Evolutionary conservation across 2,329 filamentous ascomycete genomes (phyloP).

Genomic region (Bisporella sp.): DNA sequence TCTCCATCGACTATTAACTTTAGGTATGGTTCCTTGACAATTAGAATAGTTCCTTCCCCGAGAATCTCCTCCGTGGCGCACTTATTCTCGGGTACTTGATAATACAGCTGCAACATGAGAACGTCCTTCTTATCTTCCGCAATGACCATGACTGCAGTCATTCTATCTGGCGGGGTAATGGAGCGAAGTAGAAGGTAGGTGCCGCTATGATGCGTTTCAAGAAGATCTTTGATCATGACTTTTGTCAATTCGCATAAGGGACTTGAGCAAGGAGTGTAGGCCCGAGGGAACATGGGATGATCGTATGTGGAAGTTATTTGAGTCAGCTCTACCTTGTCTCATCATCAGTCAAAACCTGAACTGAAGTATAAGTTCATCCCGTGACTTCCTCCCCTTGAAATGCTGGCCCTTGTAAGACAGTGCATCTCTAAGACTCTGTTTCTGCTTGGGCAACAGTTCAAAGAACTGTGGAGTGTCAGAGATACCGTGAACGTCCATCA

Average conservation of each 20-base stretch:
- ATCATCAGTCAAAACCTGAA: background rate
- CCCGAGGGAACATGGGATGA: conserved; percentile 1
- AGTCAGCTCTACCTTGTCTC: background rate
- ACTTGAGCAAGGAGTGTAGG: conserved; percentile 4
- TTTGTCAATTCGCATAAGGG: conserved; percentile 10
- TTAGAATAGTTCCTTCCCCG: conserved; percentile 26
- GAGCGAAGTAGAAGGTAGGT: conserved; percentile 24
- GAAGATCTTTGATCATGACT: conserved; percentile 20
- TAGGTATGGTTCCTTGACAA: conserved; percentile 50
- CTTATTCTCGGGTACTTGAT: conserved; percentile 10
- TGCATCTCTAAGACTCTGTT: background rate
- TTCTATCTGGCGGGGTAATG: conserved; percentile 4
- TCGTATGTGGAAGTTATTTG: background rate
- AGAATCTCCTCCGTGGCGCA: conserved; percentile 30
- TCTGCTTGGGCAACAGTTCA: background rate
- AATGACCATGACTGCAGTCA: conserved; percentile 10
- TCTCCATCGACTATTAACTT: conserved; percentile 32
- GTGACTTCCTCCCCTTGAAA: background rate
- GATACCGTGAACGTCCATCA: background rate
- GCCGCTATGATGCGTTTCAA: conserved; percentile 34
- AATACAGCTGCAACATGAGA: conserved; percentile 21
- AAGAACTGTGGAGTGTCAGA: background rate
- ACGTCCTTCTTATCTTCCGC: conserved; percentile 23
- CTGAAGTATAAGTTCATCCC: background rate
- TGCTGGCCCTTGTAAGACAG: background rate